phyloP scores from a whole-genome alignment of 2,329 filamentous ascomycete species.

The Aspergillaceae sp. region DNA sequence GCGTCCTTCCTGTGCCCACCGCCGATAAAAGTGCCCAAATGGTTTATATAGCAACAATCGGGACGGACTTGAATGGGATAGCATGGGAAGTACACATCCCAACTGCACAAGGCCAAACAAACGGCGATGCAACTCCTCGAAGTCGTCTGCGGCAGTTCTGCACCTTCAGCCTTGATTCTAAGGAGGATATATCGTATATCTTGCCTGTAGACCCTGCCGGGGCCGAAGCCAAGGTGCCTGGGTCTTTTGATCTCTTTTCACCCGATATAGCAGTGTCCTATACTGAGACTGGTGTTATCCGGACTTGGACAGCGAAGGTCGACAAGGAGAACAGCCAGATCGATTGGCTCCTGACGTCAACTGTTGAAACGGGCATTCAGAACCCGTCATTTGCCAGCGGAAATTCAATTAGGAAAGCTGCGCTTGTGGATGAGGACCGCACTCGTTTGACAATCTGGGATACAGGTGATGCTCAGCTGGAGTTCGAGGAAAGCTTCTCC shows the following conservation, averaged over 20 bases:
- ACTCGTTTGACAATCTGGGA: constrained; percentile 87
- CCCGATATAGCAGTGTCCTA: constrained; percentile 82
- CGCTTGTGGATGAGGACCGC: constrained; percentile 64
- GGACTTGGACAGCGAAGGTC: constrained; percentile 77
- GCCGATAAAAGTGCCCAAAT: constrained; percentile 51
- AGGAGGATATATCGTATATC: constrained; percentile 49
- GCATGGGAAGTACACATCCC: constrained; percentile 71
- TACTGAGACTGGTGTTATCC: constrained; percentile 62
- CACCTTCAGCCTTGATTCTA: constrained; percentile 56
- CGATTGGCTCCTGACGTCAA: constrained; percentile 75
- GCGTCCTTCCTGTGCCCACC: constrained; percentile 61
- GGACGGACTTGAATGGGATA: constrained; percentile 66
- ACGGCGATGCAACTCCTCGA: constrained; percentile 19
- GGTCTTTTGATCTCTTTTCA: constrained; percentile 77
- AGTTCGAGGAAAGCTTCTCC: constrained; percentile 69
- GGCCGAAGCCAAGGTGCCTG: constrained; percentile 59
- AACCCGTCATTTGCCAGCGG: constrained; percentile 72
- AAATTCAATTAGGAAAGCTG: constrained; percentile 78
- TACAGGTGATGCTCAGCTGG: constrained; percentile 67
- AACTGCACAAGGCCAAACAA: constrained; percentile 18
- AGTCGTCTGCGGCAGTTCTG: constrained; percentile 58
- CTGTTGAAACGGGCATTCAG: constrained; percentile 66
- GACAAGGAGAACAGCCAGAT: constrained; percentile 52
- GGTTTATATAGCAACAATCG: constrained; percentile 70
- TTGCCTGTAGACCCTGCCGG: constrained; percentile 83